Percentiles rank a stretch among this genome's conserved stretches.
Evolutionary conservation across 1,284 basidiomycete species (phyloP).

Genomic region (Papiliotrema fonsecae): DNA sequence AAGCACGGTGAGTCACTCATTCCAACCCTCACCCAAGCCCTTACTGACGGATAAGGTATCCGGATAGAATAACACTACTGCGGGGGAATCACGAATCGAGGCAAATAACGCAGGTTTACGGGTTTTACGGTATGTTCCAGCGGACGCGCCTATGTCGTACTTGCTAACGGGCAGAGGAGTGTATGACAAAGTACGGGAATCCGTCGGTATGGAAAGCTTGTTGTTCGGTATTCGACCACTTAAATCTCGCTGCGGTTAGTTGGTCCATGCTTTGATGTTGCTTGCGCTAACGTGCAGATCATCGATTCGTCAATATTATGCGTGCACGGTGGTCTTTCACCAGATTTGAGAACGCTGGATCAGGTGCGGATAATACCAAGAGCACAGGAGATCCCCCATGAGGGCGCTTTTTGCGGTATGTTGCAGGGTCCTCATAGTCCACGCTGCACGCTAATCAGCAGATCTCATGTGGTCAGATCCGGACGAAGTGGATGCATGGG

Average conservation of each 20-base stretch:
- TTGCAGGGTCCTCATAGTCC: slow-evolving; percentile 4
- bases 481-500: slow-evolving; percentile 93
- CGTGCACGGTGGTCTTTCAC: slow-evolving; percentile 88
- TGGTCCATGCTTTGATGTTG: background rate
- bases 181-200: slow-evolving; percentile 92
- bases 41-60: slow-evolving; percentile 60
- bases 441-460: slow-evolving; percentile 32
- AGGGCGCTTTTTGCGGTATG: slow-evolving; percentile 93
- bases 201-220: slow-evolving; percentile 93
- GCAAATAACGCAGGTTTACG: slow-evolving; percentile 97
- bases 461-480: slow-evolving; percentile 98
- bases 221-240: slow-evolving; percentile 89
- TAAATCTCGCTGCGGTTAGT: slow-evolving; percentile 86
- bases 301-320: slow-evolving; percentile 87
- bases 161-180: slow-evolving; percentile 65
- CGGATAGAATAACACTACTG: slow-evolving; percentile 83
- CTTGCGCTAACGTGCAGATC: slow-evolving; percentile 55
- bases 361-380: slow-evolving; percentile 86
- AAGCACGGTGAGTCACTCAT: slow-evolving; percentile 63
- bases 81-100: slow-evolving; percentile 93
- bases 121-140: slow-evolving; percentile 96
- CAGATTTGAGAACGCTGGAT: slow-evolving; percentile 85
- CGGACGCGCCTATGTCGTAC: too few species aligned
- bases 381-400: slow-evolving; percentile 93
- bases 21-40: background rate